A percentile compares a stretch with the other conserved stretches of the same genome.
These are phyloP conservation scores for Penicillium verrucosum DNA, from an alignment of 2,329 filamentous ascomycete species.

Conservation along the genomic window DNA sequence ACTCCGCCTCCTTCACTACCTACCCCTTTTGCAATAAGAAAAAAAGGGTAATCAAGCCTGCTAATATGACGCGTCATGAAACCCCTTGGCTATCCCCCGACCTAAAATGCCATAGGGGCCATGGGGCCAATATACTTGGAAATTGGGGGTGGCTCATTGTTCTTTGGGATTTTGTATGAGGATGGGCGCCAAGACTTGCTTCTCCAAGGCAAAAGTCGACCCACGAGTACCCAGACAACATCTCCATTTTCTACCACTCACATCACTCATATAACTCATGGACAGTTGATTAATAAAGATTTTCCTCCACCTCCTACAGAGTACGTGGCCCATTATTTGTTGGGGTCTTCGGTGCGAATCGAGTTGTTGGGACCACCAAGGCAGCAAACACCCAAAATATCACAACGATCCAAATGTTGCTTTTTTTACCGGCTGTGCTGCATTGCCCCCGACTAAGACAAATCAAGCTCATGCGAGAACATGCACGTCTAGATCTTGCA, in stretches of 20 bases:
- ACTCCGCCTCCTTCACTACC: neutral
- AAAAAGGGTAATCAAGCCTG: neutral
- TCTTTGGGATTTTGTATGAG: neutral
- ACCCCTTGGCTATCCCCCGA: neutral
- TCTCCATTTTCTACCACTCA: neutral
- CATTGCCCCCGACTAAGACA: neutral
- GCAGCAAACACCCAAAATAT: constrained; percentile 5
- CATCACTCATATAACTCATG: too few relatives aligned
- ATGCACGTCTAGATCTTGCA: constrained; percentile 4
- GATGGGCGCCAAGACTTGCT: neutral
- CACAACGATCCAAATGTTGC: too few relatives aligned
- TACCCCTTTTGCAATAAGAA: neutral
- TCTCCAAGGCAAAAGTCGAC: neutral
- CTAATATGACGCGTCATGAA: neutral
- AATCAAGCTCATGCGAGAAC: constrained; percentile 1
- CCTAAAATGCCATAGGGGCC: neutral
- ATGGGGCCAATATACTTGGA: neutral
- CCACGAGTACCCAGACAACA: neutral
- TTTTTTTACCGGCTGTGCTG: constrained; percentile 4
- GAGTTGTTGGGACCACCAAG: constrained; percentile 2
- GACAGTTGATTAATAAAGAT: neutral
- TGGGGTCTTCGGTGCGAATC: constrained; percentile 1
- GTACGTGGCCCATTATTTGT: neutral
- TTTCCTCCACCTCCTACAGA: neutral
- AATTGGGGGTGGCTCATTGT: neutral